phyloP scores from a whole-genome alignment of 805 yeast species.

The Starmera dryadoides region DNA sequence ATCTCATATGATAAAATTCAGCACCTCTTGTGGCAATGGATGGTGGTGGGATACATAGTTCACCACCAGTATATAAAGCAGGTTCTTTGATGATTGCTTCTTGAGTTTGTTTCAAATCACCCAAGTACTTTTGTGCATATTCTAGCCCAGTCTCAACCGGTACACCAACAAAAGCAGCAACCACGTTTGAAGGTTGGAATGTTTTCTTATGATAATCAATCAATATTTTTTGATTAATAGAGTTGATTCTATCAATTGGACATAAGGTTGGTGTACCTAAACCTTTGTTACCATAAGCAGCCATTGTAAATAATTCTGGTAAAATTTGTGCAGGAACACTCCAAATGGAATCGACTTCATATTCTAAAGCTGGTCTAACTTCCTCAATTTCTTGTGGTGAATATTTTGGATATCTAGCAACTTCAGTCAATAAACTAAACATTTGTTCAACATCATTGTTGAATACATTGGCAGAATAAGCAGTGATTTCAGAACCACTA shows the following conservation, averaged over 20 bases:
- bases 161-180: slow-evolving; percentile 85
- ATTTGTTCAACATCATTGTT: slow-evolving; percentile 75
- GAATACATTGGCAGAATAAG: slow-evolving; percentile 93
- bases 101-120: slow-evolving; percentile 41
- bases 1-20: slow-evolving; percentile 76
- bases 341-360: slow-evolving; percentile 79
- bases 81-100: slow-evolving; percentile 23
- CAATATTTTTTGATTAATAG: slow-evolving; percentile 46
- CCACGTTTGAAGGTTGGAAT: slow-evolving; percentile 74
- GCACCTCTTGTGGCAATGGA: slow-evolving; percentile 63
- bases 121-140: slow-evolving; percentile 56
- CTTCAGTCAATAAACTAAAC: slow-evolving; percentile 70
- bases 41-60: slow-evolving; percentile 40
- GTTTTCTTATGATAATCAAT: slow-evolving; percentile 54
- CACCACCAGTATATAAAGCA: slow-evolving; percentile 56
- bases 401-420: slow-evolving; percentile 65
- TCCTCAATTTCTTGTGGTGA: slow-evolving; percentile 66
- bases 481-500: slow-evolving; percentile 82
- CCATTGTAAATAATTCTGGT: slow-evolving; percentile 85
- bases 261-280: slow-evolving; percentile 84
- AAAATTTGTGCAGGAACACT: slow-evolving; percentile 75
- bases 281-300: slow-evolving; percentile 67
- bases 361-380: slow-evolving; percentile 65
- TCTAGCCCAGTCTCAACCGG: slow-evolving; percentile 60
- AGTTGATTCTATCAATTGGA: slow-evolving; percentile 59